Conservation (phyloP, 225 moss, liverwort and hornwort species). For the Polytrichum commune region DNA sequence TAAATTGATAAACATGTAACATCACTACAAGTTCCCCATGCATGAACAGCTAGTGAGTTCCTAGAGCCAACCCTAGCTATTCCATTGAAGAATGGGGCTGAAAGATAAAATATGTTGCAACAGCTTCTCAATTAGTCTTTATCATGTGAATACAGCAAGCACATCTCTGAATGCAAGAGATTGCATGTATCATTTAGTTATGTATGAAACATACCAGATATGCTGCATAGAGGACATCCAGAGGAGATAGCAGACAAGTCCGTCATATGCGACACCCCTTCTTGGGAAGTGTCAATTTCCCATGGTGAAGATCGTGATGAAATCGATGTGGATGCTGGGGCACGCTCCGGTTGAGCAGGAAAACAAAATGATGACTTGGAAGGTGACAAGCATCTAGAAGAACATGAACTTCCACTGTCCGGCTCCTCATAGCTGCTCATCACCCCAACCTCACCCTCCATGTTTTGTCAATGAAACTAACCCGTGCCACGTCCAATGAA, state of each 20-base stretch:
- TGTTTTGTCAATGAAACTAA: neutral
- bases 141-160: neutral
- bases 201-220: slow-evolving; percentile 14
- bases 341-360: slow-evolving; percentile 33
- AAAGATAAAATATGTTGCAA: too few species aligned
- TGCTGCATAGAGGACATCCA: slow-evolving; percentile 21
- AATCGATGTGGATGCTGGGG: slow-evolving; percentile 36
- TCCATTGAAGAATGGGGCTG: too few species aligned
- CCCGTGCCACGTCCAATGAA: neutral
- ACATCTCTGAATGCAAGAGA: neutral
- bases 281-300: slow-evolving; percentile 17
- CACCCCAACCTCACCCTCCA: slow-evolving; percentile 23
- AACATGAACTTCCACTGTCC: slow-evolving; percentile 18
- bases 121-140: too few species aligned
- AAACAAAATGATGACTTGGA: slow-evolving; percentile 26
- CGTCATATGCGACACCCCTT: slow-evolving; percentile 19
- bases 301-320: slow-evolving; percentile 32
- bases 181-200: too few species aligned
- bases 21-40: too few species aligned
- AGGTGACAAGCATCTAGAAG: slow-evolving; percentile 19
- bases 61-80: too few species aligned
- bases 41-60: too few species aligned
- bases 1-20: neutral
- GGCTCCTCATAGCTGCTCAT: slow-evolving; percentile 28
- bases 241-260: slow-evolving; percentile 15